phyloP scores from a whole-genome alignment of 345 rosid species.

The Populus ilicifolia region DNA sequence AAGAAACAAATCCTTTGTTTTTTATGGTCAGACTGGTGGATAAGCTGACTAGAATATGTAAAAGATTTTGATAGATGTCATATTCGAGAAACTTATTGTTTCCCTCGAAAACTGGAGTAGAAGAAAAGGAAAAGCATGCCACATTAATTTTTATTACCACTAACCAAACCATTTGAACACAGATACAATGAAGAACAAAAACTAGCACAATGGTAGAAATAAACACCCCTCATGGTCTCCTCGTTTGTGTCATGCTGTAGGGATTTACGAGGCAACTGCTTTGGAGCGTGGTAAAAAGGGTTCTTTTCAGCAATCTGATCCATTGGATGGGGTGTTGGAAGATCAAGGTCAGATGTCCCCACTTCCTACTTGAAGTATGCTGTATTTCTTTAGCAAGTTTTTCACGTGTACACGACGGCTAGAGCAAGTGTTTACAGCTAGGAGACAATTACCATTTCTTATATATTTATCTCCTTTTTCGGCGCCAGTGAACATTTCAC shows the following conservation, averaged over 20 bases:
- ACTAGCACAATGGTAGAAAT: background rate
- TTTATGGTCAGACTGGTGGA: background rate
- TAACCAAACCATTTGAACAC: background rate
- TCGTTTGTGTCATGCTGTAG: conserved; percentile 21
- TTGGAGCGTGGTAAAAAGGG: conserved; percentile 64
- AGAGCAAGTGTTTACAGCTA: background rate
- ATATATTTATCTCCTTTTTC: background rate
- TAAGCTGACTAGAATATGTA: background rate
- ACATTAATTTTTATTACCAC: background rate
- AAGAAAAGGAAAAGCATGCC: background rate
- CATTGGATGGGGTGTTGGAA: conserved; percentile 43
- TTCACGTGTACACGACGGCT: background rate
- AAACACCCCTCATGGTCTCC: background rate
- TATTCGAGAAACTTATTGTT: background rate
- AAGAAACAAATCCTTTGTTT: conserved; percentile 1
- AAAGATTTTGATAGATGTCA: background rate
- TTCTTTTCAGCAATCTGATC: conserved; percentile 45
- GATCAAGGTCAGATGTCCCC: conserved; percentile 50
- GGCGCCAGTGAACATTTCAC: background rate
- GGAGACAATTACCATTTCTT: background rate
- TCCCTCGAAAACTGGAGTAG: background rate
- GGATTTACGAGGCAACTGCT: conserved; percentile 79
- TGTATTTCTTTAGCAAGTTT: background rate
- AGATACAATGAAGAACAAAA: background rate
- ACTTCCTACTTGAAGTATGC: conserved; percentile 47